A percentile compares a stretch with the other conserved stretches of the same genome.
Conservation (phyloP, 495 filamentous ascomycete species). For the Talaromyces borbonicus region DNA sequence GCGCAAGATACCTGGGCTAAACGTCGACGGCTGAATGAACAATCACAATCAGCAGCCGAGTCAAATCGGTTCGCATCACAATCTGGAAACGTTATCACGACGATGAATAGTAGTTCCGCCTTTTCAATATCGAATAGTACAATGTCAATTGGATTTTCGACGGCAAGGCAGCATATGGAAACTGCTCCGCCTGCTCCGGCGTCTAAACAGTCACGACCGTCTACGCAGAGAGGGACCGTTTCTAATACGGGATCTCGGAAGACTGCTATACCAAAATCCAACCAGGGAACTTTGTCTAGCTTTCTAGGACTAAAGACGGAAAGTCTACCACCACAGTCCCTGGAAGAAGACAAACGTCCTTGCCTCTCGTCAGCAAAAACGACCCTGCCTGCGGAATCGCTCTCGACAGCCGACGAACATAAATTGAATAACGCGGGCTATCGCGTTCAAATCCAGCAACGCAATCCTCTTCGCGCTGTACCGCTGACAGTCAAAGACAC, state of each 20-base stretch:
- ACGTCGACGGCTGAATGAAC: slow-evolving; percentile 23
- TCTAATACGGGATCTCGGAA: slow-evolving; percentile 11
- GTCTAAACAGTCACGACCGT: neutral
- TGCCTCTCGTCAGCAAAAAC: neutral
- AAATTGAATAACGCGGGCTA: slow-evolving; percentile 17
- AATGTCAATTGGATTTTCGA: slow-evolving; percentile 27
- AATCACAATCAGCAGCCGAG: neutral
- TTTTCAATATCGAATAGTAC: slow-evolving; percentile 25
- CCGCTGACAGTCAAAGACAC: slow-evolving; percentile 26
- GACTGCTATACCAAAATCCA: slow-evolving; percentile 13
- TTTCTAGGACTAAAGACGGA: slow-evolving; percentile 21
- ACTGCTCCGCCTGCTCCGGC: slow-evolving; percentile 3
- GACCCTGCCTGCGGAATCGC: neutral
- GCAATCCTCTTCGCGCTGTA: slow-evolving; percentile 26
- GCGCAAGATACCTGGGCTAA: slow-evolving; percentile 16
- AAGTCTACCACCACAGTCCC: neutral
- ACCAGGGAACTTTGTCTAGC: slow-evolving; percentile 31
- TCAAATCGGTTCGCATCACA: neutral
- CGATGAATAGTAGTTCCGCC: slow-evolving; percentile 21
- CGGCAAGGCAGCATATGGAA: slow-evolving; percentile 35
- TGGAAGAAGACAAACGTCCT: neutral
- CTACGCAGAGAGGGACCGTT: slow-evolving; percentile 13
- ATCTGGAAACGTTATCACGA: slow-evolving; percentile 9
- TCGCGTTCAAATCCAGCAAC: slow-evolving; percentile 29
- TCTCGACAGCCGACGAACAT: neutral